Base-by-base conservation (phyloP, 2,329 filamentous ascomycete species). In the Phaeoacremonium minimum region DNA sequence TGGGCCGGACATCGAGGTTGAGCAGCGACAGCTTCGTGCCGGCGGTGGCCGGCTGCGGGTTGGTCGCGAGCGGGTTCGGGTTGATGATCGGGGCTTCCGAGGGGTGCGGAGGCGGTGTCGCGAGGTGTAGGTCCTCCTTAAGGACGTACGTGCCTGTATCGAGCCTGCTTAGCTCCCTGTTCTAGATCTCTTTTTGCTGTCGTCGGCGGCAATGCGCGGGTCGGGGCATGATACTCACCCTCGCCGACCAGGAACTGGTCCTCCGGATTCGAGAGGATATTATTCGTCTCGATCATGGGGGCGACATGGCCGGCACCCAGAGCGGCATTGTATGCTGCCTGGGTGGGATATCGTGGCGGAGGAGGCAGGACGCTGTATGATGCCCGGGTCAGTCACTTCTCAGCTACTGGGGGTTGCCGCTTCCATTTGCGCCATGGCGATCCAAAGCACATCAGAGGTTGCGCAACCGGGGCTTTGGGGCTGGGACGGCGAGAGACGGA, bases 201-300 rank as follows among this genome's bases (percentile, higher is more conserved):
- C n/a, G n/a, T n/a, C n/a, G n/a, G n/a, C n/a, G n/a, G 42, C 28
- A 35, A 32, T 15, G 8, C 22, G 8, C 18, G 14, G n/a, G 11
- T 8, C n/a, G 9, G 33, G 33, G 26, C 13, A 15, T 15, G 20
- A n/a, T n/a, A 15, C 55, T 46, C 65, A 87, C 89, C 93, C 80
- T 98, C 93, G 60, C 91, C 93, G 32, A 91, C 89, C 30, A 95
- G 80, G 48, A 98, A 83, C 57, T 94, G 87, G 62, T 88, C 87
- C 51, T 95, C 90, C 16, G 86, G 91, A 51, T 86, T 85, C 39
- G 78, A 80, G 43, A 98, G 69, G 28, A 81, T 84, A 58, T 97
- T 98, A 63, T 93, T 95, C 36, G 91, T 96, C 73, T 98, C 93
- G 54, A 95, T 84, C 60, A 95, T 78, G 26, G 85, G 83, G 26